These are phyloP conservation scores for Talaromyces verruculosus DNA, from an alignment of 2,329 filamentous ascomycete species.

Conservation along the genomic window DNA sequence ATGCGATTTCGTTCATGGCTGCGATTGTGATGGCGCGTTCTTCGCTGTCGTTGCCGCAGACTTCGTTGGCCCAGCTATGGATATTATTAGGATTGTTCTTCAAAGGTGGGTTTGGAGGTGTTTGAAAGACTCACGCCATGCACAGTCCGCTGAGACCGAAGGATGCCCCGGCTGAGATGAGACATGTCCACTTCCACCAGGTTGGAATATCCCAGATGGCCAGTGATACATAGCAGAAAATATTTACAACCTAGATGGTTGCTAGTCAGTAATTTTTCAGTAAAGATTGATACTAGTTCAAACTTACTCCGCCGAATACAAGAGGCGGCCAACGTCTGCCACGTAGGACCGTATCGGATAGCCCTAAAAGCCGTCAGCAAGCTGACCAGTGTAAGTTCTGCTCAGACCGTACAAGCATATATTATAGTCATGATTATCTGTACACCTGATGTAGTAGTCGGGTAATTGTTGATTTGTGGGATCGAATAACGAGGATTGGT, in stretches of 20 bases:
- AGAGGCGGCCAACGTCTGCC: conserved; percentile 66
- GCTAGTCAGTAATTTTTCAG: neutral
- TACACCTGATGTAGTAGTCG: conserved; percentile 59
- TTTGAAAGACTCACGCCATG: conserved; percentile 45
- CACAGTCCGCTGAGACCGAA: conserved; percentile 51
- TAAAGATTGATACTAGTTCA: neutral
- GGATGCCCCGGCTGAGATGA: conserved; percentile 53
- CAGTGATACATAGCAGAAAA: conserved; percentile 48
- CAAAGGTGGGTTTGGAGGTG: too few relatives aligned
- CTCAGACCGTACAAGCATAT: conserved; percentile 53
- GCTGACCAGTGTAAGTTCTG: neutral
- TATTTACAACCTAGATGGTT: conserved; percentile 36
- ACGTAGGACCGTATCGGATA: conserved; percentile 60
- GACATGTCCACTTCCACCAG: conserved; percentile 65
- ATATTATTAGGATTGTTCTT: neutral
- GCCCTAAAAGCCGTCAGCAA: conserved; percentile 41
- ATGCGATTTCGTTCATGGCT: conserved; percentile 69
- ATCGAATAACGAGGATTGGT: conserved; percentile 48
- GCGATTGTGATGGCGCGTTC: conserved; percentile 66
- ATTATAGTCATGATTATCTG: conserved; percentile 60
- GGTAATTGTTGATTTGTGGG: conserved; percentile 53
- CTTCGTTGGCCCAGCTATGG: conserved; percentile 54
- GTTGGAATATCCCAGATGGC: conserved; percentile 52
- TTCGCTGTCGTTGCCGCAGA: conserved; percentile 59
- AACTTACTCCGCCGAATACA: conserved; percentile 55